These are phyloP conservation scores for Coelastrella sp. DNA, from an alignment of 139 green algal genomes.

Conservation along the genomic window DNA sequence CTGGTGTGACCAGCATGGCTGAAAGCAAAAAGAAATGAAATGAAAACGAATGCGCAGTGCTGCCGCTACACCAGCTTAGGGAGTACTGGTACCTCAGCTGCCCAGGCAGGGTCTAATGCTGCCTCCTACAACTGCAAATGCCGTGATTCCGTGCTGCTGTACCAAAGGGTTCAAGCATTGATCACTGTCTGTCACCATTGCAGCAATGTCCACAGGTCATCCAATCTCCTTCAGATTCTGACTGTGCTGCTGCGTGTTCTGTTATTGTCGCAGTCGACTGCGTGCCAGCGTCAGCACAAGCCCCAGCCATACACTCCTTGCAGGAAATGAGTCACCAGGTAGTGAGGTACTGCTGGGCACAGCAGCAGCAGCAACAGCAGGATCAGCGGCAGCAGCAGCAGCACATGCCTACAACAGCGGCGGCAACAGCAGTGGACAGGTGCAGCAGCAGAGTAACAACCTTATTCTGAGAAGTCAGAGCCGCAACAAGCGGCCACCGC, in stretches of 20 bases:
- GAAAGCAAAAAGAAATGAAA: too few relatives aligned
- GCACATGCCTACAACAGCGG: not conserved
- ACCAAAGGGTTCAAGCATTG: not conserved
- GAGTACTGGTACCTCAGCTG: too few relatives aligned
- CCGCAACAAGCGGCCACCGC: not conserved
- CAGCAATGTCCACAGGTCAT: not conserved
- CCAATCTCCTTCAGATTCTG: not conserved
- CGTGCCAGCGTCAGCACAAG: constrained; percentile 31
- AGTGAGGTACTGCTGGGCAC: not conserved
- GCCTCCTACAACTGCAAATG: too few relatives aligned
- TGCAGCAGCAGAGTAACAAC: not conserved
- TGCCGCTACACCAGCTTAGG: too few relatives aligned
- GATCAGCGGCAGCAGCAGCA: not conserved
- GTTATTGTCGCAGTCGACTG: constrained; percentile 7
- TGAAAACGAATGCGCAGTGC: too few relatives aligned
- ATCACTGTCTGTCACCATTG: not conserved
- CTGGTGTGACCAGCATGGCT: not conserved
- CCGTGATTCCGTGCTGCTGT: not conserved
- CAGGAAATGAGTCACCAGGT: not conserved
- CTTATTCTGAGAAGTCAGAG: not conserved
- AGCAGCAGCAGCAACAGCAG: not conserved
- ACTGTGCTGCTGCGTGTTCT: not conserved
- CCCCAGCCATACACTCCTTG: constrained; percentile 1
- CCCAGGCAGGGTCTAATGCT: too few relatives aligned
- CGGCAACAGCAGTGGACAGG: not conserved